Evolutionary conservation across 495 filamentous ascomycete genomes (phyloP), one percentile per base, ranked within the genome.

Genomic region (Aspergillus steynii): DNA sequence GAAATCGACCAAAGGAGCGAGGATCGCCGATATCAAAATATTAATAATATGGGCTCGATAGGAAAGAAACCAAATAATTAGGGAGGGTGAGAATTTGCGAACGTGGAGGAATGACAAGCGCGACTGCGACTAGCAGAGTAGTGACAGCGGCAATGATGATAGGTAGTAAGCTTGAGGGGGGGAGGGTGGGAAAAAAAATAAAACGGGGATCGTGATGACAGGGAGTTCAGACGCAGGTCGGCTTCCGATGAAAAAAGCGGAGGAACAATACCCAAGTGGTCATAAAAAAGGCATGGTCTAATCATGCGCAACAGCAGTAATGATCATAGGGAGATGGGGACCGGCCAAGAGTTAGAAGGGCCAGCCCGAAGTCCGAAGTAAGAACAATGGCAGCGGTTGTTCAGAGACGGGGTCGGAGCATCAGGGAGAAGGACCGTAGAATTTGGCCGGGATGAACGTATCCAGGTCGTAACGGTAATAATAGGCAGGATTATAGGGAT

Each of bases 201-300:
- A 34, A 55, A 54, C 52, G 27, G 37, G 9, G 14, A 10, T 14
- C 3, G 9, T 15, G 14, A 42, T 42, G 37, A 42, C 37, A 42
- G 37, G 37, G 14, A 42, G 9, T 42, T 42, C 12, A 15, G 37
- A 15, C 37, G 37, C 37, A 42, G 9, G 10, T 14, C 37, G 9
- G 37, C 37, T 42, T 42, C 37, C 37, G 37, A 42, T 42, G 37
- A 12, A 12, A 42, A 14, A 42, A 42, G 37, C 14, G 37, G 37
- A 42, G 37, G 37, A 42, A 42, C 37, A 42, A 42, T 42, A 42
- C 12, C 37, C 26, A 10, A 29, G 52, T 37, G 52, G 32, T 42
- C 42, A 55, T 55, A 37, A 25, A 29, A 42, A 55, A 42, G 53
- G 42, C 53, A 55, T 55, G 42, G 27, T 55, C 31, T 55, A 56